These are phyloP conservation scores for Scytalidium sp. DNA, from an alignment of 2,329 filamentous ascomycete species.

Conservation along the genomic window DNA sequence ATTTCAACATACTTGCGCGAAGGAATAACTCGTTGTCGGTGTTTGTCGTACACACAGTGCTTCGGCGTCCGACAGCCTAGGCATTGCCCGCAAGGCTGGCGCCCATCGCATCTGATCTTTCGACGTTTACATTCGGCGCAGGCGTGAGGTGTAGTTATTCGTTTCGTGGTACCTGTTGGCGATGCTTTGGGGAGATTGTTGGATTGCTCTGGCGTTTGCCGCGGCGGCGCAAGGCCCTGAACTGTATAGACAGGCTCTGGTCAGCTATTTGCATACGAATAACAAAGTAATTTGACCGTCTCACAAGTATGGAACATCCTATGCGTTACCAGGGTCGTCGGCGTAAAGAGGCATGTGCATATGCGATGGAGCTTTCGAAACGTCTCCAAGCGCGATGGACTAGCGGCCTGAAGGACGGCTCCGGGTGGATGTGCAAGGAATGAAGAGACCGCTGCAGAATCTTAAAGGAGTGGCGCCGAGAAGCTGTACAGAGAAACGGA, in stretches of 20 bases:
- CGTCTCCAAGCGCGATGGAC: too few relatives aligned
- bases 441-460: too few relatives aligned
- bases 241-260: slow-evolving; percentile 16
- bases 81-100: slow-evolving; percentile 79
- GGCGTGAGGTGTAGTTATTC: slow-evolving; percentile 58
- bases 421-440: too few relatives aligned
- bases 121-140: slow-evolving; percentile 76
- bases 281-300: slow-evolving; percentile 5
- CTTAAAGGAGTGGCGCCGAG: too few relatives aligned
- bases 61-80: slow-evolving; percentile 78
- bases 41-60: slow-evolving; percentile 77
- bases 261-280: slow-evolving; percentile 2
- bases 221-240: slow-evolving; percentile 27
- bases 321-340: slow-evolving; percentile 21
- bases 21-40: slow-evolving; percentile 71
- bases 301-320: slow-evolving; percentile 32
- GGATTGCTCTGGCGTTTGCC: slow-evolving; percentile 19
- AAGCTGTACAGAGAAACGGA: too few relatives aligned
- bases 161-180: slow-evolving; percentile 39
- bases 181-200: slow-evolving; percentile 24
- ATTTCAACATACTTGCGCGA: slow-evolving; percentile 64
- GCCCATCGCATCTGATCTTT: slow-evolving; percentile 82
- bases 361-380: slow-evolving; percentile 3
- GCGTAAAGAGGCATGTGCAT: slow-evolving; percentile 25
- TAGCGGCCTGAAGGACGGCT: too few relatives aligned